A percentile compares a stretch with the other conserved stretches of the same genome.
phyloP scores from a whole-genome alignment of 148 eudicot species.

The Rhododendron kiyosumense region DNA sequence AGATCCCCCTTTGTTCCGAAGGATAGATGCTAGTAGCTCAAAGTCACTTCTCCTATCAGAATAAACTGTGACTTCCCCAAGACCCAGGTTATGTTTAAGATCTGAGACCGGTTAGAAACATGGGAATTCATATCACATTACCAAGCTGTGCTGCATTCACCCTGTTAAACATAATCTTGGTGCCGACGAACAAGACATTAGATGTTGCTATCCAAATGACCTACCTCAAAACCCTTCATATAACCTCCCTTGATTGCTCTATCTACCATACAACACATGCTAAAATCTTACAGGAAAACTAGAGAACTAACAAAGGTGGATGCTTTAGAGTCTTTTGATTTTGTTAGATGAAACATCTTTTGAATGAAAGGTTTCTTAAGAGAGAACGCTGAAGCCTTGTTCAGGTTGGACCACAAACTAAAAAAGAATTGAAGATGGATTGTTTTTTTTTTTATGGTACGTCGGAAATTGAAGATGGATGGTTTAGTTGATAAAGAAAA shows the following conservation, averaged over 20 bases:
- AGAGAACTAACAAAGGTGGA: background rate
- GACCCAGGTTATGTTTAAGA: background rate
- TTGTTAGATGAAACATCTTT: background rate
- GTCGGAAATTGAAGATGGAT: background rate
- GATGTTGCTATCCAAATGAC: background rate
- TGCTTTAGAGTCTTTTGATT: background rate
- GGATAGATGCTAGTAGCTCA: background rate
- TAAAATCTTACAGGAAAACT: background rate
- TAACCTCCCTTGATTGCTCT: background rate
- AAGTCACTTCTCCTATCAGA: background rate
- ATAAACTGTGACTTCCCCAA: background rate
- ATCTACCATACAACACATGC: background rate
- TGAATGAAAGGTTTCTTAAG: background rate
- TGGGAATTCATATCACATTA: background rate
- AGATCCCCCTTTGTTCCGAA: background rate
- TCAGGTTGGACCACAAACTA: background rate
- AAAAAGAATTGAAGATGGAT: background rate
- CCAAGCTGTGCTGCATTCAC: background rate
- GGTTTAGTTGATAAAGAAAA: background rate
- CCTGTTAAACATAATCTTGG: background rate
- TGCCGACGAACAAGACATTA: background rate
- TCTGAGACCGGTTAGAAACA: background rate
- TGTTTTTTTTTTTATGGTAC: background rate
- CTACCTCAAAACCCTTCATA: background rate
- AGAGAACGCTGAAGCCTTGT: background rate